A percentile compares a stretch with the other conserved stretches of the same genome.
phyloP scores from a whole-genome alignment of 2,329 filamentous ascomycete genomes.

The Cladosporium sp. region DNA sequence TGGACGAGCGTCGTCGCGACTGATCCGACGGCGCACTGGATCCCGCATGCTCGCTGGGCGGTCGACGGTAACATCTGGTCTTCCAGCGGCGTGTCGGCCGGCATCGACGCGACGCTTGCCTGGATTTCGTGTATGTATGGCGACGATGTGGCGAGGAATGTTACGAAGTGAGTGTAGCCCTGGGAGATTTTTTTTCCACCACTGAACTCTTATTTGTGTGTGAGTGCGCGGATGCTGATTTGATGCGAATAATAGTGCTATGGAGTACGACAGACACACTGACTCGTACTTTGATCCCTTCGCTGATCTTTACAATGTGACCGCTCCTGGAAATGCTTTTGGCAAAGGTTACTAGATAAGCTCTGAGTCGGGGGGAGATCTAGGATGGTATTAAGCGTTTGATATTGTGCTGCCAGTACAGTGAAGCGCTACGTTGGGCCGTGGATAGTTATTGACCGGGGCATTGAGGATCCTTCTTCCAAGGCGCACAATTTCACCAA shows the following conservation, averaged over 20 bases:
- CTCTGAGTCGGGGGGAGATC: too few relatives aligned
- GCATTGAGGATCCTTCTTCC: too few relatives aligned
- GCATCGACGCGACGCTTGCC: conserved; percentile 62
- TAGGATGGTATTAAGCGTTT: neutral
- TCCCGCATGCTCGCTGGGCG: conserved; percentile 63
- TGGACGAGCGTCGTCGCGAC: conserved; percentile 53
- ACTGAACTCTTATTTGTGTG: neutral
- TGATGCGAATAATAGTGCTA: conserved; percentile 22
- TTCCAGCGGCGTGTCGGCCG: conserved; percentile 62
- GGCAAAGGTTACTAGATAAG: neutral
- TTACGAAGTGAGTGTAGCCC: conserved; percentile 43
- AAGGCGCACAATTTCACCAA: neutral
- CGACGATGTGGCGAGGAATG: conserved; percentile 47
- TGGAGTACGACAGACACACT: conserved; percentile 60
- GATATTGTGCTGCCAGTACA: neutral
- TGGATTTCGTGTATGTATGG: conserved; percentile 59
- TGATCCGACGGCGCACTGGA: conserved; percentile 59
- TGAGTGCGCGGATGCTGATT: neutral
- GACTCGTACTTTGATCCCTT: conserved; percentile 58
- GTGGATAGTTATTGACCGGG: too few relatives aligned
- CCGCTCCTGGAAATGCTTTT: neutral
- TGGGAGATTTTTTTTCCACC: too few relatives aligned
- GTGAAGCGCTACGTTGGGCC: neutral
- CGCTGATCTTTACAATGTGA: conserved; percentile 38
- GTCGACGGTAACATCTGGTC: conserved; percentile 67